Conservation (phyloP, 805 yeast species). For the Yarrowia deformans region DNA sequence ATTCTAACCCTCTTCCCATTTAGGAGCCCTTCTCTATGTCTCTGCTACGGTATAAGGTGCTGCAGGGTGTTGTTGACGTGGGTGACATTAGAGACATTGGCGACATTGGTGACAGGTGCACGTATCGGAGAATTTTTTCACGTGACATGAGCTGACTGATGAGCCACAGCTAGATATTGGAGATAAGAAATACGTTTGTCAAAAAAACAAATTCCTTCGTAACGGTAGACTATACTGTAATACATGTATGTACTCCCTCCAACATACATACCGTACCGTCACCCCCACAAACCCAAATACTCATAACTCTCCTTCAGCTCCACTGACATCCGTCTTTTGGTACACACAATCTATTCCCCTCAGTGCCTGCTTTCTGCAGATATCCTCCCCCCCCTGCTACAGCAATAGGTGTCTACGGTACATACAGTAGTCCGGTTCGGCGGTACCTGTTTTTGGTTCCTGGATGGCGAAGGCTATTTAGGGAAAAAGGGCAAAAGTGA, state of each 20-base stretch:
- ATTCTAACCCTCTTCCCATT: background rate
- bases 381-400: background rate
- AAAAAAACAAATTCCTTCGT: no score
- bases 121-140: no score
- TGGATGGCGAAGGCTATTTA: background rate
- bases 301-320: background rate
- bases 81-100: background rate
- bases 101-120: no score
- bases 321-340: no score
- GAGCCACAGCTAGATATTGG: no score
- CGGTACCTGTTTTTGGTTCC: conserved; percentile 11
- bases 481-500: background rate
- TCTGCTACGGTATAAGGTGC: background rate
- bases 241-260: no score
- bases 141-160: no score
- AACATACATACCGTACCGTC: no score
- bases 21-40: no score
- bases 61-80: conserved; percentile 4
- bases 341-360: background rate
- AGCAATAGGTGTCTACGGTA: background rate
- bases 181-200: no score
- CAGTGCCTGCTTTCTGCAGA: background rate
- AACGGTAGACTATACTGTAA: no score
- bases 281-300: background rate
- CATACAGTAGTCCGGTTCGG: background rate